Evolutionary conservation across 75 land plant species (phyloP), one percentile per base, ranked within the genome.

Genomic region (Cryptomeria japonica): DNA sequence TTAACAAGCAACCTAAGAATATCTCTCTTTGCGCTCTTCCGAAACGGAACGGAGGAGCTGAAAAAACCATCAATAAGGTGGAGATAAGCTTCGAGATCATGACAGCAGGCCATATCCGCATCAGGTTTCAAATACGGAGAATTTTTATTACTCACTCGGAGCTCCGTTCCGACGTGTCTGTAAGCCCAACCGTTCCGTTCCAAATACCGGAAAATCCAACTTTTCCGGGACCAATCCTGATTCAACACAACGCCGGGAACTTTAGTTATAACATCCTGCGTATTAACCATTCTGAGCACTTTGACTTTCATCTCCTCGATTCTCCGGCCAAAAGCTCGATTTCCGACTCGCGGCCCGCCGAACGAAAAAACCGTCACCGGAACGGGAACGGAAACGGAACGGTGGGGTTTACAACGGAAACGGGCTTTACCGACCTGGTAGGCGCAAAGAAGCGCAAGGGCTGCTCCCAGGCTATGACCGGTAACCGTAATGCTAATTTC

Each of bases 381-480:
- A 12, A 93, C 80, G 53, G 16, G 73, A 34, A 93, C 80, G 28
- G 94, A 95, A 12, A 93, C 80, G 53, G 16, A 79, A 34, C 25
- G 84, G 5, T 1, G 28, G 32, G 44, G 3, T n/a, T 19, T 55
- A 46, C 77, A 3, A 68, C 55, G 8, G 80, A 78, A 28, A 53
- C 32, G 18, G 47, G 88, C 80, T 11, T 72, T 22, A n/a, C 89
- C 89, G 32, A 96, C 15, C 79, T 94, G 94, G 86, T 94, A 95
- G 31, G 95, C 98, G 0, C 88, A 92, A 1, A 96, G 87, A 0
- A 95, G 25, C 7, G 94, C 91, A 36, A 96, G 90, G 3, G 98
- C 98, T 2, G 95, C 98, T 3, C 98, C 98, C 12, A 96, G 92
- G 93, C 98, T 95, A 90, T 96, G 98, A 28, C 98, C 98, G 1